Base-by-base conservation (phyloP, 768 basidiomycete species). In the Pulveroboletus sp. region DNA sequence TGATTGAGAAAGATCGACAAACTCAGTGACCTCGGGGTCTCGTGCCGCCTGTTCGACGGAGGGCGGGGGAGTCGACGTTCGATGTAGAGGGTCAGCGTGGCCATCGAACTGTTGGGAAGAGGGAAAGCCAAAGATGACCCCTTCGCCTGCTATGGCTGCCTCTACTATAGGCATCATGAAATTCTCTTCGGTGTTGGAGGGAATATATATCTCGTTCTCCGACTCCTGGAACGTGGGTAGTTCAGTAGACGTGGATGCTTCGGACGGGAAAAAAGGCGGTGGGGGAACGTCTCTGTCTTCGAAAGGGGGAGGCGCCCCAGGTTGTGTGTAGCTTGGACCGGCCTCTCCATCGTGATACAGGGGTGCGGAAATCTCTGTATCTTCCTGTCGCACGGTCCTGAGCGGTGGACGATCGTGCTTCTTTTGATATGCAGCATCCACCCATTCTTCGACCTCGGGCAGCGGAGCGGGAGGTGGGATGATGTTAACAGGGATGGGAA, bases 261-360 rank as follows among this genome's bases (percentile, higher is more conserved):
- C 80, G 31, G 71, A 77, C 37, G 76, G 78, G 61, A 74, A 85
- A 58, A 71, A 71, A 1, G 71, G 68, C 2, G 89, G 87, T 6
- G 89, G 89, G 10, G 89, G 87, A 0, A 85, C 79, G 54, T 89
- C 86, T 40, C 84, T 78, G 61, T 92, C 89, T 58, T 92, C 89
- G 58, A 91, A 91, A 4, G 89, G 88, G 40, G 89, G 89, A 22
- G 89, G 89, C 0, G 85, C 86, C 45, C 77, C 78, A 48, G 63
- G 73, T 22, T 77, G 71, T n/a, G 77, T 65, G 58, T 78, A 80
- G 55, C 88, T 90, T 17, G 89, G 89, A 11, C 89, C 89, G 3
- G 88, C 85, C 63, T 82, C 81, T 51, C 81, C 80, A 59, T 80
- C 81, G 14, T 82, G 79, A 63, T 88, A 89, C 59, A 76, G 74